These are phyloP conservation scores for Cytospora mali DNA, from an alignment of 2,329 filamentous ascomycete species.

Conservation along the genomic window DNA sequence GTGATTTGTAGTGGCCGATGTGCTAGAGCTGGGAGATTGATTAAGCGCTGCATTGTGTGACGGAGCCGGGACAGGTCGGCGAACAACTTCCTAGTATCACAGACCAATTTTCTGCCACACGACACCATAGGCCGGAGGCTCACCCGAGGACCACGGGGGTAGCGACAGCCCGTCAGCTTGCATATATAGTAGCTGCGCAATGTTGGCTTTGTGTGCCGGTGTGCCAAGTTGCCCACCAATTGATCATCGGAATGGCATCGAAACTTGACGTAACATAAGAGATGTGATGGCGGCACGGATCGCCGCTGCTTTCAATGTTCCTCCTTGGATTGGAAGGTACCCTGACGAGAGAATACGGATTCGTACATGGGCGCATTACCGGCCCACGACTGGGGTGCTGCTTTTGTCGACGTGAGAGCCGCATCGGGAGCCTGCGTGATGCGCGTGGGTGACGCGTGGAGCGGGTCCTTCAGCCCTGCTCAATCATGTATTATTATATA, in stretches of 20 bases:
- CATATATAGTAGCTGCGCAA: neutral
- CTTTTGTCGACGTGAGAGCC: neutral
- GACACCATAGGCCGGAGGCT: neutral
- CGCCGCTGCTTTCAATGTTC: neutral
- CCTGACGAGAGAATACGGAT: too few relatives aligned
- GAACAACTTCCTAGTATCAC: neutral
- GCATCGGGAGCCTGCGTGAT: neutral
- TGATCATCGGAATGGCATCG: neutral
- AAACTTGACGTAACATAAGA: neutral
- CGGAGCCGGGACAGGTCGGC: conserved; percentile 1
- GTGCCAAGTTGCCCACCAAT: neutral
- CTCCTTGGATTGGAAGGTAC: neutral
- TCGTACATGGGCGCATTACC: neutral
- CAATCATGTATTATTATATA: neutral
- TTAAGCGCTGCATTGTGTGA: conserved; percentile 20
- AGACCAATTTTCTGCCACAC: neutral
- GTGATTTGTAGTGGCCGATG: neutral
- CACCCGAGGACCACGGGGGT: neutral
- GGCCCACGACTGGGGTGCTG: neutral
- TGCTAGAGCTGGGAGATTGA: conserved; percentile 1
- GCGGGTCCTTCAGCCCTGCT: conserved; percentile 8
- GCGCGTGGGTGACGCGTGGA: conserved; percentile 3
- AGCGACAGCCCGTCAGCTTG: neutral
- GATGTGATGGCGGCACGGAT: neutral
- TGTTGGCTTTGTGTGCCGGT: neutral